These are phyloP conservation scores for Annona squamosa DNA, from an alignment of 164 flowering plant genomes.

Conservation along the genomic window DNA sequence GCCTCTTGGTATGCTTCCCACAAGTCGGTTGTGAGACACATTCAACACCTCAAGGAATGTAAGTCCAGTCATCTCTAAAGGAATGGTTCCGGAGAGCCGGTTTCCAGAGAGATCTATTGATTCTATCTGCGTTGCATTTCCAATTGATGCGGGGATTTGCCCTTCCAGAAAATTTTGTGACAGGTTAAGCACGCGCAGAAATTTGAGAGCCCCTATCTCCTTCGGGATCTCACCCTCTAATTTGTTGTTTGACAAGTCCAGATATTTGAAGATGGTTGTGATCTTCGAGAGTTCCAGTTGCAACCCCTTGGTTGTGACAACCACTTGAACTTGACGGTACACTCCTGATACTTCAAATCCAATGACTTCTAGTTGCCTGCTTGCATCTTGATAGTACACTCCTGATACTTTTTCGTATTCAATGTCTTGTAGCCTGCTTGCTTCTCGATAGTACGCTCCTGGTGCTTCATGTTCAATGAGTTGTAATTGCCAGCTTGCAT, in stretches of 20 bases:
- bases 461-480: not conserved
- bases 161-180: conserved; percentile 38
- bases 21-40: too few relatives aligned
- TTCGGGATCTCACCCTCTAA: conserved; percentile 41
- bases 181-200: conserved; percentile 40
- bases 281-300: conserved; percentile 5
- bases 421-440: too few relatives aligned
- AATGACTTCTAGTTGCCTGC: not conserved
- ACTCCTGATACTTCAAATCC: not conserved
- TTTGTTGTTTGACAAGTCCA: conserved; percentile 10
- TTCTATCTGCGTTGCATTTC: conserved; percentile 17
- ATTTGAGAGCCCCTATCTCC: conserved; percentile 2
- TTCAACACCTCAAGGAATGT: too few relatives aligned
- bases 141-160: conserved; percentile 31
- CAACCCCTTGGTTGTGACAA: conserved; percentile 35
- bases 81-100: too few relatives aligned
- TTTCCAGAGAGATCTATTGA: not conserved
- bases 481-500: too few relatives aligned
- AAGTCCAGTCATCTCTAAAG: too few relatives aligned
- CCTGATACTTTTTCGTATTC: too few relatives aligned
- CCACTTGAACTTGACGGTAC: conserved; percentile 36
- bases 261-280: too few relatives aligned
- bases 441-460: not conserved
- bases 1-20: too few relatives aligned
- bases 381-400: too few relatives aligned